phyloP scores from a whole-genome alignment of 2,329 filamentous ascomycete species.

The Lasiodiplodia theobromae region DNA sequence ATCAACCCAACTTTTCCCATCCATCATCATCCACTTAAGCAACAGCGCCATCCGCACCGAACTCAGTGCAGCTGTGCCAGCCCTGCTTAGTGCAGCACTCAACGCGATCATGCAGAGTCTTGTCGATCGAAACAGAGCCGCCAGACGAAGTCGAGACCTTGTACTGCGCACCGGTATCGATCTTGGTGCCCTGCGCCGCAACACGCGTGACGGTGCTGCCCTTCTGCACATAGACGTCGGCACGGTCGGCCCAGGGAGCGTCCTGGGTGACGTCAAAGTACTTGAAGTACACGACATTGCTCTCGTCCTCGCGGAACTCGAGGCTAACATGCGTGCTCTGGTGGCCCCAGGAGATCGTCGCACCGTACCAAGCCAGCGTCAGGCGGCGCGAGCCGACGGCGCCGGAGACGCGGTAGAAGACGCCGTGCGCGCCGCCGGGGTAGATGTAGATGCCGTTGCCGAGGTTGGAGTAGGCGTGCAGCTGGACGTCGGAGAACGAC shows the following conservation, averaged over 20 bases:
- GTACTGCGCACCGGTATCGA: neutral
- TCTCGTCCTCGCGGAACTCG: neutral
- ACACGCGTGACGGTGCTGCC: neutral
- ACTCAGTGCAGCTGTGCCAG: neutral
- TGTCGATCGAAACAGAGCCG: neutral
- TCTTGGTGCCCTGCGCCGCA: neutral
- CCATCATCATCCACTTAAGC: neutral
- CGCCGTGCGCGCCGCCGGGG: neutral
- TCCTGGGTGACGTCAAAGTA: neutral
- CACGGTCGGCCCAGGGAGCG: neutral
- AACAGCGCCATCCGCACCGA: neutral
- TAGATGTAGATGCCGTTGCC: conserved; percentile 15
- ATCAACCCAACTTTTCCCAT: neutral
- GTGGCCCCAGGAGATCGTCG: neutral
- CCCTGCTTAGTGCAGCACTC: neutral
- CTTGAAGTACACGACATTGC: neutral
- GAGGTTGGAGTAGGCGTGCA: neutral
- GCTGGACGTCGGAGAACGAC: neutral
- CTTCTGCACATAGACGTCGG: neutral
- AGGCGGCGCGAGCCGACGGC: neutral
- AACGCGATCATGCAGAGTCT: neutral
- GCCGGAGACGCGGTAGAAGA: neutral
- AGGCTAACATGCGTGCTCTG: neutral
- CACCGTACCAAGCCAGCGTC: neutral
- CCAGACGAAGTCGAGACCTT: neutral